These are phyloP conservation scores for Mediolabrus comicus DNA, from an alignment of 108 stramenopile genomes.

Conservation along the genomic window DNA sequence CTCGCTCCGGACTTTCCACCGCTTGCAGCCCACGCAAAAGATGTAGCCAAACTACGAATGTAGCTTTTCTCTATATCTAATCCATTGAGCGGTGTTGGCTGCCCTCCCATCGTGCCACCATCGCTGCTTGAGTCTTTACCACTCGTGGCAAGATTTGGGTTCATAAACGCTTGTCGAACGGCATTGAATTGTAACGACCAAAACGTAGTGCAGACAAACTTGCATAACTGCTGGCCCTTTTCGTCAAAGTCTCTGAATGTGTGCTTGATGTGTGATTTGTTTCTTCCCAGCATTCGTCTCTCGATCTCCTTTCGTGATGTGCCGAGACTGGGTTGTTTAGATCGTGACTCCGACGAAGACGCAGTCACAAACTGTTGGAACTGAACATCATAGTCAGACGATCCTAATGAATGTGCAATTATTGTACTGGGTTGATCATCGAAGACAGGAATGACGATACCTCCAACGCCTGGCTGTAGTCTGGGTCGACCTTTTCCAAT, in stretches of 20 bases:
- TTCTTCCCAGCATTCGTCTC: slow-evolving; percentile 77
- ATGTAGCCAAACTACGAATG: slow-evolving; percentile 80
- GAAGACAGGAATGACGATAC: slow-evolving; percentile 89
- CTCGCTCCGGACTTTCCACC: slow-evolving; percentile 94
- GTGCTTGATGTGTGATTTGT: slow-evolving; percentile 90
- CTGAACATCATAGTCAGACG: slow-evolving; percentile 78
- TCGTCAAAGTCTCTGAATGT: slow-evolving; percentile 91
- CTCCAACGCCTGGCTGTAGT: slow-evolving; percentile 86
- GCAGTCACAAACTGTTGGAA: slow-evolving; percentile 58
- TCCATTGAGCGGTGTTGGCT: slow-evolving; percentile 12
- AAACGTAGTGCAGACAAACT: slow-evolving; percentile 93
- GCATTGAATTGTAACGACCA: slow-evolving; percentile 97
- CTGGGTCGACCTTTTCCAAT: slow-evolving; percentile 88
- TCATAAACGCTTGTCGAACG: slow-evolving; percentile 85
- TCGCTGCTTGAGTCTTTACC: slow-evolving; percentile 37
- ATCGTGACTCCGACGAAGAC: slow-evolving; percentile 20
- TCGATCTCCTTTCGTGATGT: slow-evolving; percentile 69
- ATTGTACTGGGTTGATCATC: slow-evolving; percentile 93
- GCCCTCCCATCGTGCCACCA: background rate
- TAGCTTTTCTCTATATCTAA: slow-evolving; percentile 79
- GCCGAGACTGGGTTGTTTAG: slow-evolving; percentile 25
- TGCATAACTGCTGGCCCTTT: slow-evolving; percentile 87
- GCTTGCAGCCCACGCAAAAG: slow-evolving; percentile 85
- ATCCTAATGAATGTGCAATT: slow-evolving; percentile 91
- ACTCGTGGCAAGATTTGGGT: slow-evolving; percentile 30